Evolutionary conservation across 192 early-diverging fungal genomes (phyloP).

Genomic region (Dissophora globulifera): DNA sequence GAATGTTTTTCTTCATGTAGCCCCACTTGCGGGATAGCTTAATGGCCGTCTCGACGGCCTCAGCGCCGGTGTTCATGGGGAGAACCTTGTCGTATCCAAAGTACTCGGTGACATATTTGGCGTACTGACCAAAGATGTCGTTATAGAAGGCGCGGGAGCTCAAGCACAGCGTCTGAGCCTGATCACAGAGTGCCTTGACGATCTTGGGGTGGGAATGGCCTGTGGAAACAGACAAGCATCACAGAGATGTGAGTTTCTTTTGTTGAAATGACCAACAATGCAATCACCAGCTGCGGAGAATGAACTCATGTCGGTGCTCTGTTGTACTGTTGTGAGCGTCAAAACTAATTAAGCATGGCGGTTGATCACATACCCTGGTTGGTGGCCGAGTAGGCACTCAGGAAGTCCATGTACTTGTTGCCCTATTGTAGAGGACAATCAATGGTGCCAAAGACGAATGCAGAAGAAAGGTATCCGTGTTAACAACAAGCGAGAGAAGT

Average conservation of each 20-base stretch:
- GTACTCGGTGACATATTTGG: slow-evolving; percentile 91
- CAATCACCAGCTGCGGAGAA: too few relatives aligned
- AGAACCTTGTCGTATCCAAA: slow-evolving; percentile 98
- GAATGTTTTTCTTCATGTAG: slow-evolving; percentile 90
- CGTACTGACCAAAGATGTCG: slow-evolving; percentile 89
- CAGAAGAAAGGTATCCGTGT: too few relatives aligned
- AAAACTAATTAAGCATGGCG: too few relatives aligned
- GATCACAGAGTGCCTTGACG: slow-evolving; percentile 87
- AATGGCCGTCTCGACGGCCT: slow-evolving; percentile 98
- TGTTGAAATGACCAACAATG: neutral
- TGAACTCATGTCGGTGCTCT: too few relatives aligned
- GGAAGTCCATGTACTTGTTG: slow-evolving; percentile 87
- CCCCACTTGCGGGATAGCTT: slow-evolving; percentile 99
- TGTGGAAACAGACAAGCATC: neutral
- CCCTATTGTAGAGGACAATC: too few relatives aligned
- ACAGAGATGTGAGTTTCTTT: neutral
- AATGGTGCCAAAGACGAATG: too few relatives aligned
- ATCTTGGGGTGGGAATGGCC: slow-evolving; percentile 98
- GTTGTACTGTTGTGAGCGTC: too few relatives aligned
- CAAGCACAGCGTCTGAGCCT: slow-evolving; percentile 86
- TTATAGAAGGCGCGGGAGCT: slow-evolving; percentile 98
- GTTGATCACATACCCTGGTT: slow-evolving; percentile 83
- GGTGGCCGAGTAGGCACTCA: slow-evolving; percentile 86
- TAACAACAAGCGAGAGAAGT: too few relatives aligned
- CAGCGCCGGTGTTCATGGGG: slow-evolving; percentile 99